Base-by-base conservation (phyloP, 306 rosid genomes). In the Quercus parvula region DNA sequence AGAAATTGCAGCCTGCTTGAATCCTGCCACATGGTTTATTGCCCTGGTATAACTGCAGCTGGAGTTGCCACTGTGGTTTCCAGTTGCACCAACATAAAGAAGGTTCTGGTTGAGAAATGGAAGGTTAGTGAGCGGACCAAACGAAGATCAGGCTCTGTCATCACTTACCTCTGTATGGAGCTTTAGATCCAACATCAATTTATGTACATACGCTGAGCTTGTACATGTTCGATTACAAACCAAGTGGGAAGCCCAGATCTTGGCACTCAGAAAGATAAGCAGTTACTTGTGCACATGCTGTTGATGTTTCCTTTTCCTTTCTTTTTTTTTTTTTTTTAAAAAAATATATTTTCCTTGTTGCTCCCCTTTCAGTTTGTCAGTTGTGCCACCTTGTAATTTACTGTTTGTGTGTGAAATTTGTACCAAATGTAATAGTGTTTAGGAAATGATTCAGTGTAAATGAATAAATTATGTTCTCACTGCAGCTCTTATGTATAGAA, bases 41-140 rank as follows among this genome's bases (percentile, higher is more conserved):
- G 99, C 83, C 92, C 92, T 4, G 86, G 92, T 62, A 82, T 95
- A 77, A 91, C 98, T 17, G 86, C 91, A 46, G 86, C 88, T 17
- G 98, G 98, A 33, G 97, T 95, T 28, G 97, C 99, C 71, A 89
- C 93, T 0, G 90, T 95, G 74, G 96, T 95, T 69, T 93, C 99
- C 10, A 76, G 97, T 55, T 95, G 99, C 67, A 88, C 91, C 56
- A 87, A 88, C 87, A 83, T 95, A 78, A 95, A 89, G 86, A 95
- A 93, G 84, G 89, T 95, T 54, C 88, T 93, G 22, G 98, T 95
- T n/a, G 99, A 95, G 92, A 90, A 93, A 84, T 89, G 89, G 93
- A 95, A 95, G 92, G 99, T 95, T 76, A 95, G 98, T 80, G 84
- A 85, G 73, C 85, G 99, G 78, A 93, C 99, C 52, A 87, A 87